phyloP scores from a whole-genome alignment of 163 green algal genomes.

The Picocystis sp. region DNA sequence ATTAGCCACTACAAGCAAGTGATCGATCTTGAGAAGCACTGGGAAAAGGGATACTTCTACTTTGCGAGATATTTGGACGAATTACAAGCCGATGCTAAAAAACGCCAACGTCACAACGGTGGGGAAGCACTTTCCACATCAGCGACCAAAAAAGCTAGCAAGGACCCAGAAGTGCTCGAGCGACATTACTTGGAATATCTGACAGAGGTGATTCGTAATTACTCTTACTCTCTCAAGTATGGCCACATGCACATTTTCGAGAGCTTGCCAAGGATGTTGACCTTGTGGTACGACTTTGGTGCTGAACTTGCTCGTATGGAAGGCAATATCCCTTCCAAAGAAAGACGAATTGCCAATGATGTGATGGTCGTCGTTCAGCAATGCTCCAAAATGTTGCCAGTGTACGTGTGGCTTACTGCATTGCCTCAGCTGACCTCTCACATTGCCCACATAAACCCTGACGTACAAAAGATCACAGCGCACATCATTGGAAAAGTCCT shows the following conservation, averaged over 20 bases:
- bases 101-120: constrained; percentile 10
- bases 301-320: constrained; percentile 4
- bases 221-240: constrained; percentile 40
- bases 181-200: constrained; percentile 19
- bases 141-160: neutral
- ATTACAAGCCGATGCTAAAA: constrained; percentile 29
- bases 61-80: constrained; percentile 63
- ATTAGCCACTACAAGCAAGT: constrained; percentile 52
- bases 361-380: constrained; percentile 11
- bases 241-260: constrained; percentile 58
- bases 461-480: constrained; percentile 33
- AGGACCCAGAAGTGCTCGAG: neutral
- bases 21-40: constrained; percentile 27
- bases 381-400: constrained; percentile 17
- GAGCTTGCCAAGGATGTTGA: constrained; percentile 78
- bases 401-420: constrained; percentile 58
- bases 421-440: constrained; percentile 81
- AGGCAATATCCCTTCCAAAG: constrained; percentile 1
- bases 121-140: constrained; percentile 14
- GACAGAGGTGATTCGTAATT: constrained; percentile 49
- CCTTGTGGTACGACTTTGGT: constrained; percentile 83
- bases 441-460: constrained; percentile 59
- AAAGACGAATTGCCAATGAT: constrained; percentile 5
- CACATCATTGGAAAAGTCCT: constrained; percentile 33
- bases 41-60: constrained; percentile 70